A percentile compares a stretch with the other conserved stretches of the same genome.
These are phyloP conservation scores for Phalaenopsis equestris DNA, from an alignment of 106 monocot species.

Conservation along the genomic window DNA sequence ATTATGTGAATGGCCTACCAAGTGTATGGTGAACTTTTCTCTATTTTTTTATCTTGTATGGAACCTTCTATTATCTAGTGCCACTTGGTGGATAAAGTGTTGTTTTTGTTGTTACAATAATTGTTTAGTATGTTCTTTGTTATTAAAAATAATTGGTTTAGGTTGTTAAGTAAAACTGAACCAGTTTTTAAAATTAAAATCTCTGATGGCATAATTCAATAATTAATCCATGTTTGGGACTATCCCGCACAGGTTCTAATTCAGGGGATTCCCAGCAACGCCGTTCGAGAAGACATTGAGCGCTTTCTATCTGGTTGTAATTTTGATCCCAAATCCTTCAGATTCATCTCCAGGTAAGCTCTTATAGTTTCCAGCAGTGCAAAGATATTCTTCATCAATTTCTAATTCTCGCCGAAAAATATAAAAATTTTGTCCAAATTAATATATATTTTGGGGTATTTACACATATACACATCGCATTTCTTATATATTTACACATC, in stretches of 20 bases:
- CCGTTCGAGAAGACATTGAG: conserved; percentile 59
- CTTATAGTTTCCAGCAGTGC: background rate
- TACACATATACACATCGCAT: too few species aligned
- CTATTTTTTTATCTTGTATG: too few species aligned
- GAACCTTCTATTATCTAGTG: too few species aligned
- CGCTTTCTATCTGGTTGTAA: conserved; percentile 69
- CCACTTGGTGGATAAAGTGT: too few species aligned
- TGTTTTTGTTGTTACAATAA: too few species aligned
- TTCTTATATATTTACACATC: too few species aligned
- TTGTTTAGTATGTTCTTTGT: too few species aligned
- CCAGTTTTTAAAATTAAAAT: background rate
- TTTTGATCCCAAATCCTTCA: conserved; percentile 45
- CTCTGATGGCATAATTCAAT: background rate
- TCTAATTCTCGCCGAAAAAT: background rate
- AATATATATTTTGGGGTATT: too few species aligned
- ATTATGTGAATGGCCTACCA: too few species aligned
- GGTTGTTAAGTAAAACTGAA: background rate
- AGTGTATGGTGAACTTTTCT: too few species aligned
- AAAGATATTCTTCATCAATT: background rate
- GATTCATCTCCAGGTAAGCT: conserved; percentile 36
- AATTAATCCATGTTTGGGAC: background rate
- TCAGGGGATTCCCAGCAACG: conserved; percentile 50
- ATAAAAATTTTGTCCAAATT: background rate
- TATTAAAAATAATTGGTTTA: background rate
- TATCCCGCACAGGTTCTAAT: conserved; percentile 43